Conservation (phyloP, 1,139 yeast genomes). For the Protomyces macrosporus region DNA sequence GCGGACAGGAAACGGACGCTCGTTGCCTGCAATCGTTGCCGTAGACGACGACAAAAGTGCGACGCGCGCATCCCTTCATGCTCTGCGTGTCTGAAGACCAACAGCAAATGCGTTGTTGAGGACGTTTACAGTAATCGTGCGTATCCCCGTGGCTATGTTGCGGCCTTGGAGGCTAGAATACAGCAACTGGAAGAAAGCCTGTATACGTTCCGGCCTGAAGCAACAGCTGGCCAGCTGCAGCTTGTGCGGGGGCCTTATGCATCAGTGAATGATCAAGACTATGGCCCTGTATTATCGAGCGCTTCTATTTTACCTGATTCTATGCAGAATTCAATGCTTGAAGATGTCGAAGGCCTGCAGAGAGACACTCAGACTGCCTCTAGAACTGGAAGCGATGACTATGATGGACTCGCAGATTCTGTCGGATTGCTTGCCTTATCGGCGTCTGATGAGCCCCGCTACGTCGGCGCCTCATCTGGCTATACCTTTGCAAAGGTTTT, state of each 20-base stretch:
- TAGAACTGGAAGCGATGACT: not conserved
- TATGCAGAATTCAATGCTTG: not conserved
- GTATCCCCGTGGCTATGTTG: not conserved
- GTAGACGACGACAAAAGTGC: not conserved
- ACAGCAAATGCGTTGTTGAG: not conserved
- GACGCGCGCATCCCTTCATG: not conserved
- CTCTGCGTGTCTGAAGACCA: constrained; percentile 1
- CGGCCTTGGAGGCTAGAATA: not conserved
- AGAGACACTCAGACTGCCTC: not conserved
- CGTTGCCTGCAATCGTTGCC: not conserved
- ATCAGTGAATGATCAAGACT: not conserved
- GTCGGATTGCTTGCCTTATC: not conserved
- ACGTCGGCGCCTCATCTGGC: not conserved
- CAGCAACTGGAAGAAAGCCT: not conserved
- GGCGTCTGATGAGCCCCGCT: not conserved
- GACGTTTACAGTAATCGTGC: not conserved
- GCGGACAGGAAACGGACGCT: not conserved
- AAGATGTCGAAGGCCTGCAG: not conserved
- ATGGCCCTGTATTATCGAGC: too few species aligned
- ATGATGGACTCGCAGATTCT: not conserved
- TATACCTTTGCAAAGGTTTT: not conserved
- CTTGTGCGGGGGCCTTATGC: not conserved
- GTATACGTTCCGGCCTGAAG: not conserved
- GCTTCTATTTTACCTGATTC: not conserved
- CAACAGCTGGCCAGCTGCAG: not conserved